Conservation (phyloP, 2,329 filamentous ascomycete species). For the Basipetospora chlamydospora region DNA sequence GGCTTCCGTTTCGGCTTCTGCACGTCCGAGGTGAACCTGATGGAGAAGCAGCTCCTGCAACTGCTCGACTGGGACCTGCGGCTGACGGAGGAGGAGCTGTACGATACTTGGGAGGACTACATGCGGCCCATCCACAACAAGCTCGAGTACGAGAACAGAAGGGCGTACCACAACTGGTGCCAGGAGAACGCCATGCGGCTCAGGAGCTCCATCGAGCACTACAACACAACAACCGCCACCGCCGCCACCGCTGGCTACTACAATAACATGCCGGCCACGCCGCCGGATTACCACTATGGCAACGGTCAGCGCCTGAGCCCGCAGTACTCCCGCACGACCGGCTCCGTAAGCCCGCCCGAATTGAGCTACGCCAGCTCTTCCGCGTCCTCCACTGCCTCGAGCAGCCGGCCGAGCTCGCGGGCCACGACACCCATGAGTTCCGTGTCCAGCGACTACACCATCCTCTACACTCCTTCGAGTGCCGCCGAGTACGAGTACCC, state of each 20-base stretch:
- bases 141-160: constrained; percentile 34
- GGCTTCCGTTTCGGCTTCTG: constrained; percentile 71
- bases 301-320: constrained; percentile 17
- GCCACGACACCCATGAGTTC: constrained; percentile 37
- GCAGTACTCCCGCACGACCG: constrained; percentile 22
- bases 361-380: constrained; percentile 26
- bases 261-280: background rate
- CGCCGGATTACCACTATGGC: too few species aligned
- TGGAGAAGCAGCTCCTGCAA: constrained; percentile 97
- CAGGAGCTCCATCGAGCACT: background rate
- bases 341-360: constrained; percentile 28
- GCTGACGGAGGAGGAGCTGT: constrained; percentile 73
- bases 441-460: constrained; percentile 28
- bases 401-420: constrained; percentile 32
- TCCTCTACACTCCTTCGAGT: constrained; percentile 22
- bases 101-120: constrained; percentile 76
- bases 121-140: constrained; percentile 65
- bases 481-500: constrained; percentile 14
- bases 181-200: constrained; percentile 20
- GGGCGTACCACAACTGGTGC: constrained; percentile 24
- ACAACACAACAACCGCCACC: background rate
- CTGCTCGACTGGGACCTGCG: constrained; percentile 88
- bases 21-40: constrained; percentile 90
- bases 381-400: constrained; percentile 30
- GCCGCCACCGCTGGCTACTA: constrained; percentile 7